phyloP scores from a whole-genome alignment of 1,284 basidiomycete genomes.

The Papiliotrema laurentii region DNA sequence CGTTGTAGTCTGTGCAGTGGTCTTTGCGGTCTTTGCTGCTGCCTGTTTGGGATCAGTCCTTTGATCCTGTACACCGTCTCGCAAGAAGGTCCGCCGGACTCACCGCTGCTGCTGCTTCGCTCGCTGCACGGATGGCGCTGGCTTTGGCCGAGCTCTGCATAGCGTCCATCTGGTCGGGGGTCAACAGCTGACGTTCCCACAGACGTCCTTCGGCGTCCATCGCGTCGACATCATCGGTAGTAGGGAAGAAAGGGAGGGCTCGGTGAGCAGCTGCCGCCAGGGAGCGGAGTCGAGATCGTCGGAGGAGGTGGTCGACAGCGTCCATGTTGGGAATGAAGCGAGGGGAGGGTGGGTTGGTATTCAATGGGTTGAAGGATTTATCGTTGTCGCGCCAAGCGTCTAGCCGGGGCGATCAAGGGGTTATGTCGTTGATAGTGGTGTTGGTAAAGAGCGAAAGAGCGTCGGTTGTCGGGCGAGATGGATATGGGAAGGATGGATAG shows the following conservation, averaged over 20 bases:
- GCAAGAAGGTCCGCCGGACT: neutral
- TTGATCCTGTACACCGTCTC: neutral
- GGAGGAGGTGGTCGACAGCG: constrained; percentile 14
- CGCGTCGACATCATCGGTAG: neutral
- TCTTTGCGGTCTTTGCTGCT: neutral
- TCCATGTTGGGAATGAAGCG: constrained; percentile 1
- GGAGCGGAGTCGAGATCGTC: constrained; percentile 17
- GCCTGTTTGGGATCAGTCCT: neutral
- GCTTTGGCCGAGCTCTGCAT: constrained; percentile 8
- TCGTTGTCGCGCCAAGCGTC: neutral
- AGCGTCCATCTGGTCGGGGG: constrained; percentile 11
- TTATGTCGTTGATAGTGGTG: neutral
- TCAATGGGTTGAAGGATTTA: neutral
- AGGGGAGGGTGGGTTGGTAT: neutral
- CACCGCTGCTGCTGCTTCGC: constrained; percentile 8
- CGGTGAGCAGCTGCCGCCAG: constrained; percentile 14
- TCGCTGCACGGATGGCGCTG: constrained; percentile 3
- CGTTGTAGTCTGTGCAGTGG: constrained; percentile 10
- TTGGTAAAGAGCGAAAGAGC: neutral
- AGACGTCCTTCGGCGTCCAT: neutral
- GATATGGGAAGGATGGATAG: neutral
- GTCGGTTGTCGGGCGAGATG: neutral
- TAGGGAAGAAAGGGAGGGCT: constrained; percentile 5
- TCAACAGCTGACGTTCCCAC: constrained; percentile 14
- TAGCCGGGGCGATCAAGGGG: neutral